These are phyloP conservation scores for Tulasnella sp. DNA, from an alignment of 768 basidiomycete genomes.

Conservation along the genomic window DNA sequence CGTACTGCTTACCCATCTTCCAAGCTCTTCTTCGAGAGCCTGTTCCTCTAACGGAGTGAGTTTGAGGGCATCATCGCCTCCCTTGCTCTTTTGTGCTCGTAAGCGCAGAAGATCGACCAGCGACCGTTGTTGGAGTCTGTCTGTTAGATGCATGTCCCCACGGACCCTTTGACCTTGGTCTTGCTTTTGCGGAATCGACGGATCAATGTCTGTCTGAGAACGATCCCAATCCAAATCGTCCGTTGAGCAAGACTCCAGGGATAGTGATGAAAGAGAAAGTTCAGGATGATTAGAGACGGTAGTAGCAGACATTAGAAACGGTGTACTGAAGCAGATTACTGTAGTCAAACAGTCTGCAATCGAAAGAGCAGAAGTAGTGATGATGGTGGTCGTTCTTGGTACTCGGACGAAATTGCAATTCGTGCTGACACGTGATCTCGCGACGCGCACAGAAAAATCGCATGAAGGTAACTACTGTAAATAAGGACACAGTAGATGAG, in stretches of 20 bases:
- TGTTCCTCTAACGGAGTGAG: not conserved
- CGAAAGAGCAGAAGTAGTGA: not conserved
- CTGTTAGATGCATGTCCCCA: not conserved
- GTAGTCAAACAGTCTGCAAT: not conserved
- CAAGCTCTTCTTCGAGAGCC: constrained; percentile 8
- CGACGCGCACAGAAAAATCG: not conserved
- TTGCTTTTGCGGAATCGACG: not conserved
- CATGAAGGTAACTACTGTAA: not conserved
- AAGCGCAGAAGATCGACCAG: not conserved
- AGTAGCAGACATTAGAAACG: not conserved
- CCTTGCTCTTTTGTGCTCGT: not conserved
- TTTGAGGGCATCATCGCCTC: not conserved
- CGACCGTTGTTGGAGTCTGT: not conserved
- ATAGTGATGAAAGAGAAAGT: not conserved
- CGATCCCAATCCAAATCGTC: not conserved
- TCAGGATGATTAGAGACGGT: not conserved
- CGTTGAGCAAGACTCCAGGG: not conserved
- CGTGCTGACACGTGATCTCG: not conserved
- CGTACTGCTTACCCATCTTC: not conserved
- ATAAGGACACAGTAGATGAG: not conserved
- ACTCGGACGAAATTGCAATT: not conserved
- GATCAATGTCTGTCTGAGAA: not conserved
- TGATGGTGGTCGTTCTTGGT: not conserved
- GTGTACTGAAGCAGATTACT: not conserved
- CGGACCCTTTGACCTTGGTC: not conserved